Evolutionary conservation across 495 filamentous ascomycete genomes (phyloP), one percentile per base, ranked within the genome.

Genomic region (Neurospora sp.): DNA sequence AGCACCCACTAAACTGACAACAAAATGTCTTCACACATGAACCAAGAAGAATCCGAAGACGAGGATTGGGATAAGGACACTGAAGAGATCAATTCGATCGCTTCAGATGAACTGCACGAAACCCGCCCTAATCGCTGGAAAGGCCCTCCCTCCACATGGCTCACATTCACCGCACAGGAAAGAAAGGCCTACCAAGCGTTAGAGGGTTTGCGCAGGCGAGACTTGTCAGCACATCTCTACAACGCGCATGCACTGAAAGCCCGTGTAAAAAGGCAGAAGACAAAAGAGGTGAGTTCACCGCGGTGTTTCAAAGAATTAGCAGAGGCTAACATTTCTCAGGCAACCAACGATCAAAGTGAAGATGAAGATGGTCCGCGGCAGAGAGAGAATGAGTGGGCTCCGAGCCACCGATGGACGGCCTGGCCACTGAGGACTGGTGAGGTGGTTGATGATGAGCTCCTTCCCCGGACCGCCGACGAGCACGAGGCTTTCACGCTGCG

Each of bases 141-240:
- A 8, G 93, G 92, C 8, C 74, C 82, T 1, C 74, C 84, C 20
- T 84, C 84, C 39, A 90, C 89, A 40, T 96, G 92, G 90, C 78
- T 81, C 46, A 77, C 77, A 2, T 80, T 87, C 71, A 94, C 90
- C 12, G 81, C 80, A 18, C 72, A 85, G 4, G 93, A 94, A 59
- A 83, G 90, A 8, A 79, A 83, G 20, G 82, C 90, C 2, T 85
- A 85, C n/a, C 78, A 86, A 3, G 86, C 88, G 31, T 80, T 95
- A 10, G 84, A 90, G 42, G 82, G 88, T 11, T 77, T 86, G 39
- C 80, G 85, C 18, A 86, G 88, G 37, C 81, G 85, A 73, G 89
- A 97, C 74, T 83, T 96, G n/a, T 83, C 86, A 1, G 81, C 90
- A 39, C 93, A 96, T 84, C 80, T 97, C 31, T 96, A 92, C 79